A percentile compares a stretch with the other conserved stretches of the same genome.
Evolutionary conservation across 768 basidiomycete genomes (phyloP).

Genomic region (Solioccasus polychromus): DNA sequence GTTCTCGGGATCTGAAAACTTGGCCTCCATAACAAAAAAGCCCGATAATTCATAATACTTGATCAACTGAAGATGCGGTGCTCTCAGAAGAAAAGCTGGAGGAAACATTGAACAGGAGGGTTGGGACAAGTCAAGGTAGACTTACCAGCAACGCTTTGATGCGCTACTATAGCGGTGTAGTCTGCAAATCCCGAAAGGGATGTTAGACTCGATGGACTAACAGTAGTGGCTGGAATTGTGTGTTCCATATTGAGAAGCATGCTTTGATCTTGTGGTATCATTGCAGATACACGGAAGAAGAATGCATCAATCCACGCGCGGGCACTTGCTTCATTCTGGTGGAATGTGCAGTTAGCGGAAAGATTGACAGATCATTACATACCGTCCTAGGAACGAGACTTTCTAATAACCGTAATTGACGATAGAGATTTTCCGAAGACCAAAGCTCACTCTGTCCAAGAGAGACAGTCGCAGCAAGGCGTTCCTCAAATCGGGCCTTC

Average conservation of each 20-base stretch:
- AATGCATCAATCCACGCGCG: background rate
- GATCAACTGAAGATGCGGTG: background rate
- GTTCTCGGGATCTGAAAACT: background rate
- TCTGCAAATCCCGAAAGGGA: background rate
- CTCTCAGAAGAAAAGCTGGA: background rate
- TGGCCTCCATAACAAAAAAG: background rate
- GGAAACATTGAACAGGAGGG: background rate
- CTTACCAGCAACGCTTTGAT: background rate
- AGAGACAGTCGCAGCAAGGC: background rate
- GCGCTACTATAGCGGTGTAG: background rate
- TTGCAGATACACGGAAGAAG: background rate
- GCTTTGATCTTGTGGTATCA: background rate
- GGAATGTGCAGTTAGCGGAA: background rate
- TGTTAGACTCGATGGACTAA: background rate
- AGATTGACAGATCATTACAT: background rate
- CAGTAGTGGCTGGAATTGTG: background rate
- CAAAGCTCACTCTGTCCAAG: background rate
- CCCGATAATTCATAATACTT: background rate
- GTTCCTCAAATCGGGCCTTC: background rate
- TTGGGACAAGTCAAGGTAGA: background rate
- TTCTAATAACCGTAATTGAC: background rate
- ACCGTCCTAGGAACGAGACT: background rate
- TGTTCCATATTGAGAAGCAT: no score
- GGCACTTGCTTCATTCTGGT: background rate
- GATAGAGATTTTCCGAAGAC: background rate